Evolutionary conservation across 2,329 filamentous ascomycete species (phyloP).

Genomic region (Trichophaea hybrida): DNA sequence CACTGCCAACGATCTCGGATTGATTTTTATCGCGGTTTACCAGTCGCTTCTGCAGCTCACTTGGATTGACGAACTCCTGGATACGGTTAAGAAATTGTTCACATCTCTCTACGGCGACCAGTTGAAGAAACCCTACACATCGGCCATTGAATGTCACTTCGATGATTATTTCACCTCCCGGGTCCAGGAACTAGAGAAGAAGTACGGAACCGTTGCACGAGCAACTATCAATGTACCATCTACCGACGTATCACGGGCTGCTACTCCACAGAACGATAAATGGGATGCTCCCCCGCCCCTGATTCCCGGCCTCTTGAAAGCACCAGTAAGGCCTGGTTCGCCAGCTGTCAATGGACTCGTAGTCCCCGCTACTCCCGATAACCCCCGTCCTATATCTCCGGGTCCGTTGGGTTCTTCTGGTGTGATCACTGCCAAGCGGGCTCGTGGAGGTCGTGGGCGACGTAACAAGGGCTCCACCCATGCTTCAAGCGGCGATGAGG

Average conservation of each 20-base stretch:
- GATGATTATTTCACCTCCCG: conserved; percentile 92
- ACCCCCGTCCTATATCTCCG: conserved; percentile 63
- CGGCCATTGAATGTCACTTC: conserved; percentile 68
- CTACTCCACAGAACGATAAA: conserved; percentile 32
- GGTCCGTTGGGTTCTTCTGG: conserved; percentile 31
- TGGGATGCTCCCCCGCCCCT: conserved; percentile 39
- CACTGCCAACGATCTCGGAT: conserved; percentile 73
- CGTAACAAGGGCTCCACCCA: conserved; percentile 42
- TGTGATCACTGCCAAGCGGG: conserved; percentile 9
- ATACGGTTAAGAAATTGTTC: conserved; percentile 88
- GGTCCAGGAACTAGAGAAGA: conserved; percentile 61
- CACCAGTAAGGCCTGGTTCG: conserved; percentile 36
- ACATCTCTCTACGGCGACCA: conserved; percentile 79
- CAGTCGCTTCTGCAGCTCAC: conserved; percentile 86
- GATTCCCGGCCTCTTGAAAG: conserved; percentile 38
- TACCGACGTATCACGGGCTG: conserved; percentile 27
- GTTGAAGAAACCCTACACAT: conserved; percentile 64
- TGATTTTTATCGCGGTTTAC: conserved; percentile 97
- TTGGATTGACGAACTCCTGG: conserved; percentile 93
- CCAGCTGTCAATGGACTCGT: conserved; percentile 42
- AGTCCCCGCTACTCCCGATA: conserved; percentile 55
- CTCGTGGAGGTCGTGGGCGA: conserved; percentile 19
- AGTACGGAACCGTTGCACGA: conserved; percentile 28
- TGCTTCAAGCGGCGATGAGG: conserved; percentile 74
- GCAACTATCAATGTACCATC: conserved; percentile 35